These are phyloP conservation scores for Phalaenopsis aphrodite DNA, from an alignment of 106 monocot species.

Conservation along the genomic window DNA sequence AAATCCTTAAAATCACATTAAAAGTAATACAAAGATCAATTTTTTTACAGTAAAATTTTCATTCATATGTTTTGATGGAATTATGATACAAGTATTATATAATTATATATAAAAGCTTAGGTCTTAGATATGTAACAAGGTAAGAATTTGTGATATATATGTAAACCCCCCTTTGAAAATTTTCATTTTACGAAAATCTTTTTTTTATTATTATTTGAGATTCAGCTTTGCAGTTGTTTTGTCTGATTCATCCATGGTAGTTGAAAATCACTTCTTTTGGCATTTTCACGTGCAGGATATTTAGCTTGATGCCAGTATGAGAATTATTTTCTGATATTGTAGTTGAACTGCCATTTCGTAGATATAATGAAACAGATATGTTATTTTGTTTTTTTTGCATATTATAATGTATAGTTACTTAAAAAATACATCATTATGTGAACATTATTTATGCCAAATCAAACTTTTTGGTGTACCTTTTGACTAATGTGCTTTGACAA, in stretches of 20 bases:
- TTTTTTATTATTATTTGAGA: background rate
- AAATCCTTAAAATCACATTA: too few relatives aligned
- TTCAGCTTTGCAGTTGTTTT: background rate
- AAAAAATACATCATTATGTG: background rate
- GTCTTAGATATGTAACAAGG: too few relatives aligned
- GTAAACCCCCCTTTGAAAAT: background rate
- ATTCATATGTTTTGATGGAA: background rate
- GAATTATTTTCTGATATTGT: background rate
- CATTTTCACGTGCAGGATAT: background rate
- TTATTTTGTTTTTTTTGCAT: too few relatives aligned
- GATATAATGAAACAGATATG: background rate
- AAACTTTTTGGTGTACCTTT: too few relatives aligned
- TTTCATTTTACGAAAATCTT: background rate
- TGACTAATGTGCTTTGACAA: background rate
- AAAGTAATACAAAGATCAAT: background rate
- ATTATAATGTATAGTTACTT: background rate
- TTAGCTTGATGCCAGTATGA: background rate
- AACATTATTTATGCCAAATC: too few relatives aligned
- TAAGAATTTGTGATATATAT: background rate
- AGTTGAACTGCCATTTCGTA: background rate
- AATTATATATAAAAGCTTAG: too few relatives aligned
- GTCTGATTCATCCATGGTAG: background rate
- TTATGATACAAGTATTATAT: background rate
- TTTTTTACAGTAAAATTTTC: background rate
- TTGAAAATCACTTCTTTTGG: background rate